phyloP scores from a whole-genome alignment of 805 yeast species.

The Saccharomycopsis sp. region DNA sequence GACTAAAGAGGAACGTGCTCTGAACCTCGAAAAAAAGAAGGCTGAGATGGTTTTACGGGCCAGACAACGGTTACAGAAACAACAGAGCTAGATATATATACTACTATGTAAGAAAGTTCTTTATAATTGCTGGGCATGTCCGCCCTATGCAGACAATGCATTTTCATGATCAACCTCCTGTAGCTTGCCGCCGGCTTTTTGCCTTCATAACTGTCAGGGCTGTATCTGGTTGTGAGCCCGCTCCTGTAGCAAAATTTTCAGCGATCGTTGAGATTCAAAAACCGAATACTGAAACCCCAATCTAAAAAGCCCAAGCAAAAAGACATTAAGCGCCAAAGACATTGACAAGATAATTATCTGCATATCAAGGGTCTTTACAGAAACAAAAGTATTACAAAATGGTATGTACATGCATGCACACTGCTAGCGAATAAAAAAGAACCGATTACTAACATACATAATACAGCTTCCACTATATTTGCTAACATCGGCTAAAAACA shows the following conservation, averaged over 20 bases:
- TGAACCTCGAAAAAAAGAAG: slow-evolving; percentile 41
- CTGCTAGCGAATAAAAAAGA: not conserved
- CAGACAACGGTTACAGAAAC: slow-evolving; percentile 45
- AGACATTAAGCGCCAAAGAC: not conserved
- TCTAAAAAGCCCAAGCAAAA: not conserved
- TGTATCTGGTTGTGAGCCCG: not conserved
- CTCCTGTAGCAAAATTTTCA: not conserved
- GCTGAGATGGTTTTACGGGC: slow-evolving; percentile 57
- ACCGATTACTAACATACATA: not conserved
- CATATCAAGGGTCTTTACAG: too few relatives aligned
- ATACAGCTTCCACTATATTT: slow-evolving; percentile 81
- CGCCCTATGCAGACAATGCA: too few relatives aligned
- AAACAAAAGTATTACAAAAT: not conserved
- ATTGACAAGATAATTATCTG: too few relatives aligned
- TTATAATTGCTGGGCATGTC: too few relatives aligned
- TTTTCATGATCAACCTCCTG: too few relatives aligned
- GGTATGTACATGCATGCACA: too few relatives aligned
- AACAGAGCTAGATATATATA: too few relatives aligned
- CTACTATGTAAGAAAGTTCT: too few relatives aligned
- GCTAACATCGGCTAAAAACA: slow-evolving; percentile 85
- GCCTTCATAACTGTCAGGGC: too few relatives aligned
- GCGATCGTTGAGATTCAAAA: not conserved
- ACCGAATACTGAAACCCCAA: not conserved
- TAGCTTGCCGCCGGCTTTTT: too few relatives aligned
- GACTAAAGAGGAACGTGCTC: slow-evolving; percentile 37